These are phyloP conservation scores for Phytophthora melonis DNA, from an alignment of 352 stramenopile genomes.

Conservation along the genomic window DNA sequence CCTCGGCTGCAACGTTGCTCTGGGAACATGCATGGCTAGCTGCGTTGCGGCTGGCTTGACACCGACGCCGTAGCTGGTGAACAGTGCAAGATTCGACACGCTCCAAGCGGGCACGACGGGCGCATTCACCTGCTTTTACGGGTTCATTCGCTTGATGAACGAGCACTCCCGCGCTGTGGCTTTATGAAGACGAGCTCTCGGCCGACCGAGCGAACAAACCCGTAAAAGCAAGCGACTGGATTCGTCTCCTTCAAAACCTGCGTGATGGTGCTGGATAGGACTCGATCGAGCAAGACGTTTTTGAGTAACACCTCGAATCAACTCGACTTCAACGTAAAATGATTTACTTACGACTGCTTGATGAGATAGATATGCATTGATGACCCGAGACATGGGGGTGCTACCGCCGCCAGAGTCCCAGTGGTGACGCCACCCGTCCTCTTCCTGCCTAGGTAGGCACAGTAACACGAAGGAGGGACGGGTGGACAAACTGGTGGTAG, in stretches of 20 bases:
- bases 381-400: too few species aligned
- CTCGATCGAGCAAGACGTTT: background rate
- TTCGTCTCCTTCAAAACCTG: background rate
- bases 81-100: background rate
- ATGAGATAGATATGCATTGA: too few species aligned
- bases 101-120: background rate
- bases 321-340: background rate
- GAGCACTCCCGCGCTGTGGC: background rate
- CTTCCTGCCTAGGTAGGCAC: too few species aligned
- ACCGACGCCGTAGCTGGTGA: constrained; percentile 32
- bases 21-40: constrained; percentile 49
- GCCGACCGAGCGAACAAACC: constrained; percentile 13
- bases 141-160: constrained; percentile 16
- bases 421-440: too few species aligned
- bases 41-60: constrained; percentile 39
- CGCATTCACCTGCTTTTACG: constrained; percentile 9
- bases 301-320: background rate
- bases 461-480: too few species aligned
- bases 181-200: constrained; percentile 3
- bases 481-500: too few species aligned
- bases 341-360: too few species aligned
- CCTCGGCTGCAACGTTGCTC: constrained; percentile 38
- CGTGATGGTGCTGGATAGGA: background rate
- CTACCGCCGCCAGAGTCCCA: too few species aligned
- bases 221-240: background rate